Evolutionary conservation across 2,329 filamentous ascomycete species (phyloP).

Genomic region (Chrysoporthe deuterocubensis): DNA sequence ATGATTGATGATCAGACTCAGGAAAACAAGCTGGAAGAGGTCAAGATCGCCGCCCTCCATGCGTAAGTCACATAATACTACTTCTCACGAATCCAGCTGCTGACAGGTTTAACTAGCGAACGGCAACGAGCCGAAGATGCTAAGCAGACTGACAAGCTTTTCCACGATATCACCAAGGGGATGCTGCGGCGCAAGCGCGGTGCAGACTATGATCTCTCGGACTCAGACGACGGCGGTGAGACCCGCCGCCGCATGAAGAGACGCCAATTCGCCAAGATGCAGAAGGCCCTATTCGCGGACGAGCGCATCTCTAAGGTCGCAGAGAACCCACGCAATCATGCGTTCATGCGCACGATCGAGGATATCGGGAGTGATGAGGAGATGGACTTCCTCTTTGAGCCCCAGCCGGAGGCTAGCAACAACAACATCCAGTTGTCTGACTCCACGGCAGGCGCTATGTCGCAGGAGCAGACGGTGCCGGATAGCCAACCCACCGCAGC

Average conservation of each 20-base stretch:
- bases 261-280: conserved; percentile 87
- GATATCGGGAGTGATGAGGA: conserved; percentile 78
- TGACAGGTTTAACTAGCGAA: conserved; percentile 56
- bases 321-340: conserved; percentile 83
- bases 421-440: conserved; percentile 35
- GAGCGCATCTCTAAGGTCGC: conserved; percentile 91
- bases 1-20: conserved; percentile 88
- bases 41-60: conserved; percentile 82
- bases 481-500: conserved; percentile 55
- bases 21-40: conserved; percentile 76
- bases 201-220: conserved; percentile 81
- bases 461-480: conserved; percentile 46
- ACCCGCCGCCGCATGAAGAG: conserved; percentile 80
- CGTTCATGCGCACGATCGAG: conserved; percentile 89
- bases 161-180: conserved; percentile 90
- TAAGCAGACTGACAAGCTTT: conserved; percentile 85
- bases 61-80: conserved; percentile 67
- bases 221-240: conserved; percentile 87
- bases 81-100: conserved; percentile 17
- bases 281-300: conserved; percentile 83
- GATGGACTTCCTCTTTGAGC: conserved; percentile 67
- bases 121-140: conserved; percentile 81
- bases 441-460: conserved; percentile 42
- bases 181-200: conserved; percentile 83
- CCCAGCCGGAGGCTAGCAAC: conserved; percentile 42